Evolutionary conservation across 768 basidiomycete species (phyloP), one percentile per base, ranked within the genome.

Genomic region (Boletales sp.): DNA sequence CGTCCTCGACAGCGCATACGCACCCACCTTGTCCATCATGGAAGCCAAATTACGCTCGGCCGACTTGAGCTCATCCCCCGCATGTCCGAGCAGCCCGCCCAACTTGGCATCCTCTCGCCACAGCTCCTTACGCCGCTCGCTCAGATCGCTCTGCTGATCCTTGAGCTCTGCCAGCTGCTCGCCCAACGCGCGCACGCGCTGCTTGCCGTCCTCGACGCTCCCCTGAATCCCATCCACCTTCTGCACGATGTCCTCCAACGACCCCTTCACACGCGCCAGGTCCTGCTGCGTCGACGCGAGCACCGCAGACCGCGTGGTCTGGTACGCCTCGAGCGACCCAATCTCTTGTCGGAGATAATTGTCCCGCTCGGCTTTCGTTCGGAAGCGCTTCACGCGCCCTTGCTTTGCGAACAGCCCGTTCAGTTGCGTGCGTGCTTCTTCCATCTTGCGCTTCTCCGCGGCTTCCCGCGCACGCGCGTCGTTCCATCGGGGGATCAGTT

Each of bases 51-150:
- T 72, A 47, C 94, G 75, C 69, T 98, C 93, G 0, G 90, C 84
- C 2, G 78, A 78, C 61, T 87, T 80, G 57, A 95, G 72, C 66
- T 97, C 90, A 49, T 91, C 87, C 12, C 75, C 75, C 2, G 90
- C 92, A 46, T 90, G 81, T 32, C 77, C 77, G 2, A 91, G 83
- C 14, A 86, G 74, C 50, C 85, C 86, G 55, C 87, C 83, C 38
- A 96, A 70, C 66, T 90, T 95, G 0, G 90, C 86, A 54, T 98
- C 95, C 67, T 95, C 93, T 58, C 94, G 78, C 95, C 96, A 97
- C 31, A 92, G 66, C 45, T 95, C 93, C 76, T 95, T 96, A 58
- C 93, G 73, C 66, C 82, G 79, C 69, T 98, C 95, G 39, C 72
- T 78, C 63, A 87, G 70, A 44, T 82, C 85, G 21, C 75, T 76